Conservation (phyloP, 148 eudicot species). For the Camellia japonica region DNA sequence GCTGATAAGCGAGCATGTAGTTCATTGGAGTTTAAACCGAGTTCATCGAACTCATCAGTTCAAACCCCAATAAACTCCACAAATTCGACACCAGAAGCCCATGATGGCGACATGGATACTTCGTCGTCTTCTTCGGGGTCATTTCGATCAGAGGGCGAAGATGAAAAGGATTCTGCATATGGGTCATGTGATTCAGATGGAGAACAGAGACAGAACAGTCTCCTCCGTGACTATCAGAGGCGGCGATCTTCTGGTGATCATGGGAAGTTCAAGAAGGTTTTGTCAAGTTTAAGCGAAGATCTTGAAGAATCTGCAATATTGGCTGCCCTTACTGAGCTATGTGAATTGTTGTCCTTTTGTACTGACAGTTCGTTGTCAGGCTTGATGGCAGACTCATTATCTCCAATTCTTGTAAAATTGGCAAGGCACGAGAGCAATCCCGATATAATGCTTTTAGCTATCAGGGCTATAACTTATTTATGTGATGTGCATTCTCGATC, state of each 20-base stretch:
- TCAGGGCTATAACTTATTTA: constrained; percentile 88
- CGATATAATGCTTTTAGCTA: constrained; percentile 75
- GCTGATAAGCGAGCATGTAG: constrained; percentile 88
- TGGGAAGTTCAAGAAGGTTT: constrained; percentile 45
- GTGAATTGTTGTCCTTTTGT: constrained; percentile 77
- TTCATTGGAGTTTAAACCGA: constrained; percentile 65
- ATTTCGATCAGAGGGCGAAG: constrained; percentile 69
- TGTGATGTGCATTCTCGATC: constrained; percentile 77
- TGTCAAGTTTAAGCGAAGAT: constrained; percentile 57
- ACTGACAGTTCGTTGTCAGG: constrained; percentile 61
- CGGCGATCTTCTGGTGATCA: constrained; percentile 47
- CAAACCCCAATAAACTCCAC: constrained; percentile 35
- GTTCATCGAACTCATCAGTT: constrained; percentile 62
- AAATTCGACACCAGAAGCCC: constrained; percentile 31
- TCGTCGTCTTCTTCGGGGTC: constrained; percentile 76
- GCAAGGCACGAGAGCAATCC: constrained; percentile 67
- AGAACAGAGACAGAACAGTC: constrained; percentile 39
- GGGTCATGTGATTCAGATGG: constrained; percentile 89
- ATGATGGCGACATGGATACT: constrained; percentile 65
- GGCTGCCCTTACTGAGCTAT: constrained; percentile 75
- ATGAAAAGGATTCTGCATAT: constrained; percentile 66
- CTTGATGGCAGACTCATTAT: constrained; percentile 52
- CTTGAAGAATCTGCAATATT: constrained; percentile 56
- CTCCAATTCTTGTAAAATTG: constrained; percentile 71
- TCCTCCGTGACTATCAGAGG: constrained; percentile 52